A percentile compares a stretch with the other conserved stretches of the same genome.
These are phyloP conservation scores for Pythium guiyangense DNA, from an alignment of 352 stramenopile species.

Conservation along the genomic window DNA sequence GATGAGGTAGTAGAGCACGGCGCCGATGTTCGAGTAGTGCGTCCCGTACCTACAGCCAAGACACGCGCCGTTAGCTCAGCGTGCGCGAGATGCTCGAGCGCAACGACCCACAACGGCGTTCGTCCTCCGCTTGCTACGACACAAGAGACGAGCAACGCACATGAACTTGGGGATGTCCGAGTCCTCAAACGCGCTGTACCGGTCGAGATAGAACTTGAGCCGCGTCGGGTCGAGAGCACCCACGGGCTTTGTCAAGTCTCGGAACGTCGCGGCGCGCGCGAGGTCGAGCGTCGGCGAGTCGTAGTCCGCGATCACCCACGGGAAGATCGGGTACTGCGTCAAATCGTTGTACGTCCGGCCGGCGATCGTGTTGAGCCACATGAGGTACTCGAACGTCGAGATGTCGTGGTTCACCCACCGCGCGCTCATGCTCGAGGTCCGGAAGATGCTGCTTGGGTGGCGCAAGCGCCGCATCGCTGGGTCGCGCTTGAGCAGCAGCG, in stretches of 20 bases:
- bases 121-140: not conserved
- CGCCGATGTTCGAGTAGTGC: conserved; percentile 90
- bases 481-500: conserved; percentile 60
- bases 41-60: conserved; percentile 63
- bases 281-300: conserved; percentile 69
- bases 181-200: conserved; percentile 90
- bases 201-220: conserved; percentile 91
- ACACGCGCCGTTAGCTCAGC: not conserved
- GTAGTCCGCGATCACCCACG: conserved; percentile 89
- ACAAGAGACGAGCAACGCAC: conserved; percentile 25
- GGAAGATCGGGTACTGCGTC: conserved; percentile 96
- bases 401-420: conserved; percentile 87
- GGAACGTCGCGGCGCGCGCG: conserved; percentile 76
- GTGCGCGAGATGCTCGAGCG: too few species aligned
- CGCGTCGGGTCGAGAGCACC: conserved; percentile 93
- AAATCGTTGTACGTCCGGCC: conserved; percentile 90
- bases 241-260: conserved; percentile 97
- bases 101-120: not conserved
- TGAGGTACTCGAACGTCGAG: conserved; percentile 96
- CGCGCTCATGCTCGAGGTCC: conserved; percentile 63
- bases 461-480: conserved; percentile 71
- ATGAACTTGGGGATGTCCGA: conserved; percentile 87
- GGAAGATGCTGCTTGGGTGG: conserved; percentile 77
- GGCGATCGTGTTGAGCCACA: conserved; percentile 90
- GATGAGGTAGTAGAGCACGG: conserved; percentile 98